Conservation (phyloP, 2,329 filamentous ascomycete species). For the Cyphellophora attinorum region DNA sequence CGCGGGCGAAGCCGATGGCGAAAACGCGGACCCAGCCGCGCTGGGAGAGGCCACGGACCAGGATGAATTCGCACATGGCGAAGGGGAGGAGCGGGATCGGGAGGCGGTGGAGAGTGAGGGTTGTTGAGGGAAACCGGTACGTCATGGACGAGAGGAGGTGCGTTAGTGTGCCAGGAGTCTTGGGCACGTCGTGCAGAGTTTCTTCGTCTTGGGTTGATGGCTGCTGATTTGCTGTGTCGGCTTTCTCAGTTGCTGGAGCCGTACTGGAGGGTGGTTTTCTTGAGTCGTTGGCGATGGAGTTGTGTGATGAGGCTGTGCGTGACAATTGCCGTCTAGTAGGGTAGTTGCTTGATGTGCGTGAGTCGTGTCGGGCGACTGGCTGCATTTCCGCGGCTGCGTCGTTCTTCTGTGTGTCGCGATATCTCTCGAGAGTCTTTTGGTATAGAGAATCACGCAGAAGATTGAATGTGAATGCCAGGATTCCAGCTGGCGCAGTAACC, state of each 20-base stretch:
- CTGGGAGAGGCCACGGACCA: slow-evolving; percentile 17
- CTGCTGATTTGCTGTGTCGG: too few species aligned
- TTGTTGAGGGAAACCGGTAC: slow-evolving; percentile 14
- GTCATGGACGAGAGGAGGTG: slow-evolving; percentile 8
- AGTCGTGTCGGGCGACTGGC: slow-evolving; percentile 2
- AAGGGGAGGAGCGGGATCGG: slow-evolving; percentile 18
- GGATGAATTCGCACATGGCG: slow-evolving; percentile 19
- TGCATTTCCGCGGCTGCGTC: slow-evolving; percentile 10
- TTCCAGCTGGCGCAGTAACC: slow-evolving; percentile 17
- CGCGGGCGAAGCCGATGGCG: slow-evolving; percentile 15
- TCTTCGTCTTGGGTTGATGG: not conserved
- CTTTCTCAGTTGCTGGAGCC: not conserved
- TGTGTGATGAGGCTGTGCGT: too few species aligned
- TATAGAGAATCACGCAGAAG: slow-evolving; percentile 13
- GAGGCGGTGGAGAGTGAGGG: slow-evolving; percentile 11
- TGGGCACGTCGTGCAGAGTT: not conserved
- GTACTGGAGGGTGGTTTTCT: not conserved
- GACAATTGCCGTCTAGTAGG: too few species aligned
- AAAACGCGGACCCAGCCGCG: slow-evolving; percentile 18
- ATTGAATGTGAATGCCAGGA: slow-evolving; percentile 16
- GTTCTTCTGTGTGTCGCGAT: slow-evolving; percentile 1
- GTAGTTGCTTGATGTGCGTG: too few species aligned
- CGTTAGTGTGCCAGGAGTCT: slow-evolving; percentile 4
- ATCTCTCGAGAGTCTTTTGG: slow-evolving; percentile 3
- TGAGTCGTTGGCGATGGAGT: not conserved